Base-by-base conservation (phyloP, 179 eudicot genomes). In the Vitellaria paradoxa region DNA sequence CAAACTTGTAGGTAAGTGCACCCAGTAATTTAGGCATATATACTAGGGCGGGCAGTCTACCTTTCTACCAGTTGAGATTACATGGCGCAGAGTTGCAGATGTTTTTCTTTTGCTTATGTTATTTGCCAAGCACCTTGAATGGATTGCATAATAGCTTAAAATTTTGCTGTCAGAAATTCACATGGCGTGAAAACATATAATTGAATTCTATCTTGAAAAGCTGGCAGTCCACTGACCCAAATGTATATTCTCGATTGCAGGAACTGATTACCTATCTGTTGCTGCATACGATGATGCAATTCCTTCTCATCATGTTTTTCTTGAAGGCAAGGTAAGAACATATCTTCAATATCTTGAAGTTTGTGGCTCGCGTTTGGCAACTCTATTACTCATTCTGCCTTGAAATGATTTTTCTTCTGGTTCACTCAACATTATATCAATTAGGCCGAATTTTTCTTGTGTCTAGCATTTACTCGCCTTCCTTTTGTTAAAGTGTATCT, bases 1-100 rank as follows among this genome's bases (percentile, higher is more conserved):
- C 85, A 88, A 92, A 79, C 93, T 92, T 84, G 93, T 92, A 79
- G 97, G 97, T 92, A 86, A 85, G 87, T 6, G 20, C 20, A 59
- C 64, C 45, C 30, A 47, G 42, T 23, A 49, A 62, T 24, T 50
- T 30, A 37, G 50, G 30, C 18, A 7, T 18, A n/a, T 9, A 37
- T 13, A 37, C 21, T 57, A 56, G 6, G 40, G 30, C 62, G 7
- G 64, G 30, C 13, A 56, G 46, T 72, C 0, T 47, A 30, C 2
- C 37, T 30, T 30, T 30, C 66, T 49, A 47, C 2, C 37, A 30
- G 50, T 62, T 75, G 55, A 45, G 12, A 30, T 9, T 20, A 23
- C 37, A 30, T 68, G 42, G 56, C 37, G 17, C 46, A 18, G 73
- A 20, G 45, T 1, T 30, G 37, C 37, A 30, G 2, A 45, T 68